phyloP scores from a whole-genome alignment of 441 rosid genomes.

The Hura crepitans region DNA sequence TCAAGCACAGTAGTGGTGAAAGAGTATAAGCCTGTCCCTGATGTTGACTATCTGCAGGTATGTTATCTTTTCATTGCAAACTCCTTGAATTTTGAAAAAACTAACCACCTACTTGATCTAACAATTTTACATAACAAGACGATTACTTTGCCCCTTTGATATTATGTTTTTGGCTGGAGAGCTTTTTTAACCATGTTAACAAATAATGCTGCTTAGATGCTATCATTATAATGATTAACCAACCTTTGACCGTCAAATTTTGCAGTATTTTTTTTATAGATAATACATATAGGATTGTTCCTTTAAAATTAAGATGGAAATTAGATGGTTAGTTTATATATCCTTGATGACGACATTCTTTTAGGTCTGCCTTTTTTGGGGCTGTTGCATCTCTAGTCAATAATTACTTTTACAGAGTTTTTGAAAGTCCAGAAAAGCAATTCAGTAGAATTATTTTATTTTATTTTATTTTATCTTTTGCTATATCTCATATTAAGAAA shows the following conservation, averaged over 20 bases:
- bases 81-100: background rate
- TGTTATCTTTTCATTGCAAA: conserved; percentile 15
- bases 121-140: background rate
- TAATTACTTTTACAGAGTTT: background rate
- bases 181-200: background rate
- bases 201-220: background rate
- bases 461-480: no score
- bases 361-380: background rate
- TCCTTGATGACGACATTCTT: background rate
- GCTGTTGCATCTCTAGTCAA: background rate
- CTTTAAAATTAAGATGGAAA: background rate
- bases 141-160: background rate
- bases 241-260: background rate
- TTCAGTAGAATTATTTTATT: no score
- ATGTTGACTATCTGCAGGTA: conserved; percentile 91
- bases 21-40: conserved; percentile 64
- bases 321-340: background rate
- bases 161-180: background rate
- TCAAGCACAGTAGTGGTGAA: conserved; percentile 53
- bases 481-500: no score
- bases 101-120: background rate
- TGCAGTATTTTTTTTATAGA: background rate
- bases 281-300: background rate
- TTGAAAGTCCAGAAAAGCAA: no score
- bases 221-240: background rate